phyloP scores from a whole-genome alignment of 2,329 filamentous ascomycete genomes.

The Aureobasidium sp. region DNA sequence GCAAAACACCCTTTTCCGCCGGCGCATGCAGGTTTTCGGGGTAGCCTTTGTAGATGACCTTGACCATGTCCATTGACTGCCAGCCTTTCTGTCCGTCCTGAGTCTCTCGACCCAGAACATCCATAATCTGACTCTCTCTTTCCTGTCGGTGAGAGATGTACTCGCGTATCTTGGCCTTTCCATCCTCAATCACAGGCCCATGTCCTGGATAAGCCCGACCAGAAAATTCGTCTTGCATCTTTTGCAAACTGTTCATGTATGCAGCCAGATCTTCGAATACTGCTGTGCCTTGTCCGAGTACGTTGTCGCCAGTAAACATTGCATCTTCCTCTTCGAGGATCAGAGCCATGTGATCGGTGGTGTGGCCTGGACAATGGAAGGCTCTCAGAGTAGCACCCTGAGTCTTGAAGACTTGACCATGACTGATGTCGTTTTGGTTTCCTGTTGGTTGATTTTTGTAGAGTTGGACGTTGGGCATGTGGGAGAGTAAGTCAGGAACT shows the following conservation, averaged over 20 bases:
- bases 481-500: slow-evolving; percentile 57
- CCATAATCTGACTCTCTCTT: slow-evolving; percentile 71
- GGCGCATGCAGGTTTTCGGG: slow-evolving; percentile 67
- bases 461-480: slow-evolving; percentile 57
- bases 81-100: slow-evolving; percentile 36
- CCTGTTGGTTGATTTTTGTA: slow-evolving; percentile 58
- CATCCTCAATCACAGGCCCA: slow-evolving; percentile 69
- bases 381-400: slow-evolving; percentile 62
- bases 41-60: slow-evolving; percentile 74
- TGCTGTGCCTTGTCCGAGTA: slow-evolving; percentile 77
- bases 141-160: slow-evolving; percentile 77
- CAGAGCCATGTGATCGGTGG: slow-evolving; percentile 74
- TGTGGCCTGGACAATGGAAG: slow-evolving; percentile 66
- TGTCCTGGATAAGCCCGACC: slow-evolving; percentile 82
- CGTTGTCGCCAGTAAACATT: slow-evolving; percentile 84
- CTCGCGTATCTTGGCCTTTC: slow-evolving; percentile 63
- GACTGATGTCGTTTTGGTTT: slow-evolving; percentile 46
- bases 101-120: slow-evolving; percentile 44
- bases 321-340: slow-evolving; percentile 69
- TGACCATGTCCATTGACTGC: slow-evolving; percentile 77
- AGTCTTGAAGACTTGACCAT: slow-evolving; percentile 49
- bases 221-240: slow-evolving; percentile 58
- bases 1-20: slow-evolving; percentile 66
- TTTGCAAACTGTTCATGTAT: slow-evolving; percentile 62
- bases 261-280: slow-evolving; percentile 70